These are phyloP conservation scores for Thalia dealbata DNA, from an alignment of 176 grass and related monocot genomes.

Conservation along the genomic window DNA sequence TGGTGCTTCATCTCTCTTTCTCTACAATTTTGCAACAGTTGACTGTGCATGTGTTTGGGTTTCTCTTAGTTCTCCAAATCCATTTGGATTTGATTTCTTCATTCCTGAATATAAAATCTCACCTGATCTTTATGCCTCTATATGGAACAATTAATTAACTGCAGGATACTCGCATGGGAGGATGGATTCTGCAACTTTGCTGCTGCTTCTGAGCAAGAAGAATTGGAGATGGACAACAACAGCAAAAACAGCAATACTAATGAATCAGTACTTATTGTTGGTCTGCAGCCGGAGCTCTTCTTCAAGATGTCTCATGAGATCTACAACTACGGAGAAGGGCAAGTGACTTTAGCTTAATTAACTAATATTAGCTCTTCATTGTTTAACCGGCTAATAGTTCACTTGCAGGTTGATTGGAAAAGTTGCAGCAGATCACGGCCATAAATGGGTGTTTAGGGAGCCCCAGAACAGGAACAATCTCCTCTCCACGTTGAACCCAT, in stretches of 20 bases:
- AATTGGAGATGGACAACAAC: constrained; percentile 10
- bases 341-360: not conserved
- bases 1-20: constrained; percentile 37
- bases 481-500: constrained; percentile 74
- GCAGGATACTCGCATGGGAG: constrained; percentile 93
- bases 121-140: not conserved
- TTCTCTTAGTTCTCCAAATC: not conserved
- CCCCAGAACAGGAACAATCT: constrained; percentile 52
- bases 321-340: constrained; percentile 99
- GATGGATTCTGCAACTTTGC: constrained; percentile 98
- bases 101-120: not conserved
- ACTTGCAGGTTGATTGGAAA: constrained; percentile 82
- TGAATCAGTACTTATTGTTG: not conserved
- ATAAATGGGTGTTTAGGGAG: constrained; percentile 97
- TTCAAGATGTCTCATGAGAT: constrained; percentile 99
- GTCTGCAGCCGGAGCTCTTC: constrained; percentile 92
- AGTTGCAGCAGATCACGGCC: constrained; percentile 96
- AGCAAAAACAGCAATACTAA: no score
- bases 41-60: not conserved
- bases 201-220: constrained; percentile 46
- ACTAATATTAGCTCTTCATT: no score
- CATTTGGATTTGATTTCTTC: not conserved
- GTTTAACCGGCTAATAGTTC: no score
- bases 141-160: not conserved
- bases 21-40: not conserved